Conservation (phyloP, 192 early-diverging fungal genomes). For the Allomyces arbusculus region DNA sequence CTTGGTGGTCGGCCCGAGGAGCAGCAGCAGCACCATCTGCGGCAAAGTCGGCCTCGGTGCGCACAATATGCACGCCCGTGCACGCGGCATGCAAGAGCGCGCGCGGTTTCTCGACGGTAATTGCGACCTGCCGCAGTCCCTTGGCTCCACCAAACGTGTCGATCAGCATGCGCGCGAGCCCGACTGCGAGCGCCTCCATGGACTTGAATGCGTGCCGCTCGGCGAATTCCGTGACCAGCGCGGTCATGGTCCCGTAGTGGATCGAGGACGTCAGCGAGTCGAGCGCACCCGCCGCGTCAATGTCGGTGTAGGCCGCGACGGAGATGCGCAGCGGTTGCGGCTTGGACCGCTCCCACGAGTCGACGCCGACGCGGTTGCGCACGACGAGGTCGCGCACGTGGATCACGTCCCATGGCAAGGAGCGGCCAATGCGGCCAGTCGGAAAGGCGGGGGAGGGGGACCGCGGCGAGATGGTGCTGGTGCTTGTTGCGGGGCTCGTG, state of each 20-base stretch:
- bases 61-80: slow-evolving; percentile 72
- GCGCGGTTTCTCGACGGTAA: slow-evolving; percentile 60
- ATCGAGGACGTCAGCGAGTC: slow-evolving; percentile 66
- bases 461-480: too few relatives aligned
- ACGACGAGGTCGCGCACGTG: slow-evolving; percentile 57
- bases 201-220: slow-evolving; percentile 51
- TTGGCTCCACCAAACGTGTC: slow-evolving; percentile 33
- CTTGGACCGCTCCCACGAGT: slow-evolving; percentile 82
- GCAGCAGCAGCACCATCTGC: slow-evolving; percentile 14
- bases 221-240: slow-evolving; percentile 50
- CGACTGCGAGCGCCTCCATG: slow-evolving; percentile 47
- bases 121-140: slow-evolving; percentile 24
- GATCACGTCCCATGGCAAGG: slow-evolving; percentile 30
- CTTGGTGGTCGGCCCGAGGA: slow-evolving; percentile 27
- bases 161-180: slow-evolving; percentile 36
- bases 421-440: too few relatives aligned
- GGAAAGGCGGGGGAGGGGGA: too few relatives aligned
- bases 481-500: too few relatives aligned
- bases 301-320: slow-evolving; percentile 47
- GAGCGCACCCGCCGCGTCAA: slow-evolving; percentile 49
- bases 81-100: slow-evolving; percentile 78
- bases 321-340: slow-evolving; percentile 69
- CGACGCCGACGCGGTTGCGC: slow-evolving; percentile 66
- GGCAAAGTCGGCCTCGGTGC: slow-evolving; percentile 35
- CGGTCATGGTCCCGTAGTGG: slow-evolving; percentile 62